Evolutionary conservation across 495 filamentous ascomycete species (phyloP), one percentile per base, ranked within the genome.

Genomic region (Penicillium parvum): DNA sequence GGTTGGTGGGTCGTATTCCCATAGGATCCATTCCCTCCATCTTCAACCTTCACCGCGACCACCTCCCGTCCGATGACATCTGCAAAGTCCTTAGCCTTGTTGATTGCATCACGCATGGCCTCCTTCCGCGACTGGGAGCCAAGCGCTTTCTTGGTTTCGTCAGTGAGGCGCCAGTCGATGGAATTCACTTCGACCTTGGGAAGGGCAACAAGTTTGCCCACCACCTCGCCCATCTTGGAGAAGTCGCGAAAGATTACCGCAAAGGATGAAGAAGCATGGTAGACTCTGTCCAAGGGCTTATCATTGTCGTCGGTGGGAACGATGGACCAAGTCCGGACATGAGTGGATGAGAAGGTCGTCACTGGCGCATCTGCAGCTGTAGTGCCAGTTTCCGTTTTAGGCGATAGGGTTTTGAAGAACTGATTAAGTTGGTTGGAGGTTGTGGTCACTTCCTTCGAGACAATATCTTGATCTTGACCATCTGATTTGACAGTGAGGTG

Each of bases 141-240:
- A 14, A 61, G 17, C 4, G 18, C 19, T 16, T 45, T 42, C 15
- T 48, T 12, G 1, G 57, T 58, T 4, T 26, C 47, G 2, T 61
- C 50, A 4, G 47, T 61, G 30, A 61, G 40, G 17, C 35, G 32
- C 57, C 57, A 61, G 3, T 52, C 37, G 4, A 61, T 52, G 0
- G 49, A 45, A 4, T 44, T 20, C 15, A 61, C 50, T 12, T 58
- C 54, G 5, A 58, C 41, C n/a, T 49, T 49, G 5, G 46, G 38
- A 14, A 47, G 33, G 0, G 14, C 18, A 2, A 49, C 8, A 7
- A 61, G 32, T 19, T 37, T 23, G 2, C 40, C 46, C 2, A 47
- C 26, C 0, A 55, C 43, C 11, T 58, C 22, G 12, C 48, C 46
- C 6, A 61, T 8, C n/a, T 43, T 43, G 10, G 15, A 3, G 8